These are phyloP conservation scores for Metarhizium album DNA, from an alignment of 2,329 filamentous ascomycete genomes.

Conservation along the genomic window DNA sequence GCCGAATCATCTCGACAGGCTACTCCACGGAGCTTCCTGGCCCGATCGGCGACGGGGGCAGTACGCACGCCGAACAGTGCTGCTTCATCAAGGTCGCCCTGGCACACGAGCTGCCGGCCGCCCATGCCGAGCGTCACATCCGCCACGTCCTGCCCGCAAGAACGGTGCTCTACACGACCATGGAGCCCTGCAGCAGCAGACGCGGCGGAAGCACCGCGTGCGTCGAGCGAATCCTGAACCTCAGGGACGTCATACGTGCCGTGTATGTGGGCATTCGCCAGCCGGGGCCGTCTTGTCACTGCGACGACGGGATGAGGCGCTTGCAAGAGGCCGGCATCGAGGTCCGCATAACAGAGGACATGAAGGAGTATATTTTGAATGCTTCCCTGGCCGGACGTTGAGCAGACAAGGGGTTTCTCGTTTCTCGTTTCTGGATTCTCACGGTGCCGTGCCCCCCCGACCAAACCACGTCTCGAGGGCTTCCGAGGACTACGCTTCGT, in stretches of 20 bases:
- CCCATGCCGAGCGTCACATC: slow-evolving; percentile 20
- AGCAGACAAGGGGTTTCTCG: neutral
- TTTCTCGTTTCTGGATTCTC: neutral
- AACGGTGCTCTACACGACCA: slow-evolving; percentile 31
- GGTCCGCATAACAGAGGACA: neutral
- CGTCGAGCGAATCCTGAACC: slow-evolving; percentile 22
- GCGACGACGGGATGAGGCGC: slow-evolving; percentile 18
- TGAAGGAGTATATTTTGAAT: neutral
- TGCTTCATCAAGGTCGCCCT: slow-evolving; percentile 34
- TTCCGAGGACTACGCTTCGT: too few relatives aligned
- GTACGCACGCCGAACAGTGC: slow-evolving; percentile 31
- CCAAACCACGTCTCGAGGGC: too few relatives aligned
- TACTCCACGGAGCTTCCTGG: slow-evolving; percentile 27
- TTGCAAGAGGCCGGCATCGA: slow-evolving; percentile 3
- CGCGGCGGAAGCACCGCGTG: slow-evolving; percentile 28
- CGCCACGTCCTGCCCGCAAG: slow-evolving; percentile 24
- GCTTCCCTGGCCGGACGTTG: neutral
- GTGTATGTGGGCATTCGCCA: slow-evolving; percentile 29
- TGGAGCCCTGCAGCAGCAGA: slow-evolving; percentile 33
- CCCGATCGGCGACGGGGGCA: slow-evolving; percentile 25
- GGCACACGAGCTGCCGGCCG: slow-evolving; percentile 16
- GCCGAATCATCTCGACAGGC: slow-evolving; percentile 27
- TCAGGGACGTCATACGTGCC: slow-evolving; percentile 20
- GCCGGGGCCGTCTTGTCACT: slow-evolving; percentile 23
- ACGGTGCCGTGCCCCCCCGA: too few relatives aligned